These are phyloP conservation scores for Fusarium ramigenum DNA, from an alignment of 2,329 filamentous ascomycete species.

Conservation along the genomic window DNA sequence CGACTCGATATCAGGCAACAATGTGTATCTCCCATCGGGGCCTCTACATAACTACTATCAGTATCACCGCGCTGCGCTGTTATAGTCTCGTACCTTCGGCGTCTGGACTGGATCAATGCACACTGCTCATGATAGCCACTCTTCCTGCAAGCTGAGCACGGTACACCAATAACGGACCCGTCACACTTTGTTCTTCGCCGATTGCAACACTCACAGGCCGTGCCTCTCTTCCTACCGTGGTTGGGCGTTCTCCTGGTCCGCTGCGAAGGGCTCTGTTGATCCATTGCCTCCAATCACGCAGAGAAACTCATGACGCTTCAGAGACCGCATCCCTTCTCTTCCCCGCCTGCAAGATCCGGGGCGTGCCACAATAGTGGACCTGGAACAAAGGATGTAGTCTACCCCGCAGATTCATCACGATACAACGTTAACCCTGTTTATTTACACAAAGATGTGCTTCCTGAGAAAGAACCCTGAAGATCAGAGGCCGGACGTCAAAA, in stretches of 20 bases:
- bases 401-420: neutral
- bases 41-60: neutral
- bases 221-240: neutral
- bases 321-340: neutral
- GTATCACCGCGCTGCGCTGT: accelerated
- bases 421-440: too few relatives aligned
- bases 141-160: neutral
- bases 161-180: neutral
- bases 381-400: neutral
- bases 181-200: constrained; percentile 5
- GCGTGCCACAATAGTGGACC: neutral
- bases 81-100: neutral
- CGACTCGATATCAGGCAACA: neutral
- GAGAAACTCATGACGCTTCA: accelerated
- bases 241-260: accelerated
- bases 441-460: too few relatives aligned
- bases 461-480: too few relatives aligned
- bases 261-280: accelerated
- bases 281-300: neutral
- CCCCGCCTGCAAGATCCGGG: neutral
- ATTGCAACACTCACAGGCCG: neutral
- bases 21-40: neutral
- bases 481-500: too few relatives aligned
- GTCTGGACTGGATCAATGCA: neutral
- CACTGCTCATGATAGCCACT: neutral